A percentile compares a stretch with the other conserved stretches of the same genome.
These are phyloP conservation scores for Metarhizium rileyi DNA, from an alignment of 2,329 filamentous ascomycete genomes.

Conservation along the genomic window DNA sequence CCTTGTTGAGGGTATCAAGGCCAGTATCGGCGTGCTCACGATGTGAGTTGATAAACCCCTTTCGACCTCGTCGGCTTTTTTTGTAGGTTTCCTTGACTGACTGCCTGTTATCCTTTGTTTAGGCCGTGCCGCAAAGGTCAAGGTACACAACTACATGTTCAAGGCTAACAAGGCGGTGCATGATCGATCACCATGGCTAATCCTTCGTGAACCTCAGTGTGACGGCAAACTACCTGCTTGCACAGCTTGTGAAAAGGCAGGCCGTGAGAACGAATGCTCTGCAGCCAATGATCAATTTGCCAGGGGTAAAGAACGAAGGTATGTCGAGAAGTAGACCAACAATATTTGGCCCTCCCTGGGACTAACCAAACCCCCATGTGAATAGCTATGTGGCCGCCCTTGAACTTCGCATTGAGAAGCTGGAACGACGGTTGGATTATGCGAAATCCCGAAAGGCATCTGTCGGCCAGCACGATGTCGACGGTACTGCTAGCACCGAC, in stretches of 20 bases:
- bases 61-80: not conserved
- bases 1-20: constrained; percentile 62
- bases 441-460: constrained; percentile 63
- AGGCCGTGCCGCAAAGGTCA: constrained; percentile 86
- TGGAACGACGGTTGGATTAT: constrained; percentile 68
- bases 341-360: not conserved
- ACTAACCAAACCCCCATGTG: not conserved
- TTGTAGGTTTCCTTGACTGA: not conserved
- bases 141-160: constrained; percentile 36
- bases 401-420: constrained; percentile 81
- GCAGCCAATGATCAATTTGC: constrained; percentile 95
- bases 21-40: constrained; percentile 73
- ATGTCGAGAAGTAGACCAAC: constrained; percentile 9
- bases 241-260: constrained; percentile 87
- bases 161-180: not conserved
- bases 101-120: not conserved
- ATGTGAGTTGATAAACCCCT: constrained; percentile 37
- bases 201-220: constrained; percentile 43
- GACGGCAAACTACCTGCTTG: constrained; percentile 94
- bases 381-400: constrained; percentile 81
- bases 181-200: not conserved
- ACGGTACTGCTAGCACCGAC: constrained; percentile 18
- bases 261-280: constrained; percentile 77
- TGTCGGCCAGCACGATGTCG: constrained; percentile 54
- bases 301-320: constrained; percentile 87